These are phyloP conservation scores for Daedalea quercina DNA, from an alignment of 768 basidiomycete genomes.

Conservation along the genomic window DNA sequence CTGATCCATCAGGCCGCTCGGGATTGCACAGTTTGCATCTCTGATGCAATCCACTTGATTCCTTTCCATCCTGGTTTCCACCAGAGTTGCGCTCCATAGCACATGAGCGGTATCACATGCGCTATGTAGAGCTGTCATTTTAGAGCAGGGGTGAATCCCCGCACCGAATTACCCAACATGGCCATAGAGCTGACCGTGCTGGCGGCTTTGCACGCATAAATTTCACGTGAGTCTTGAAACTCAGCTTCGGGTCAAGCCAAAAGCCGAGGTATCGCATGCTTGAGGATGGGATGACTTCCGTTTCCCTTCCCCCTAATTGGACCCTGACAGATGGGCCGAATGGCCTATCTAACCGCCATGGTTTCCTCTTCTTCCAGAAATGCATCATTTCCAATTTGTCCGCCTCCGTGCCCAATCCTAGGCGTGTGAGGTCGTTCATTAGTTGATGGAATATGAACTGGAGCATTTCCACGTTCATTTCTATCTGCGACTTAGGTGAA, in stretches of 20 bases:
- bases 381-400: slow-evolving; percentile 14
- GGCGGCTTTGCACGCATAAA: slow-evolving; percentile 9
- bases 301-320: neutral
- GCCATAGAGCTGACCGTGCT: slow-evolving; percentile 5
- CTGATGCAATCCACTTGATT: neutral
- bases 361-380: neutral
- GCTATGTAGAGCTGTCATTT: slow-evolving; percentile 13
- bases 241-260: slow-evolving; percentile 8
- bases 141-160: slow-evolving; percentile 10
- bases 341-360: neutral
- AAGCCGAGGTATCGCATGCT: slow-evolving; percentile 13
- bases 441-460: neutral
- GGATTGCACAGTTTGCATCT: slow-evolving; percentile 10
- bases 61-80: slow-evolving; percentile 10
- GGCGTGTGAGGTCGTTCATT: neutral
- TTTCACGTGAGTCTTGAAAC: slow-evolving; percentile 6
- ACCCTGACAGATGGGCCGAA: neutral
- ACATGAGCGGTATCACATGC: slow-evolving; percentile 12
- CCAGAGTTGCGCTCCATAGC: slow-evolving; percentile 16
- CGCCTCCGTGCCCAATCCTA: slow-evolving; percentile 7
- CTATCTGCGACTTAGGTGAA: neutral
- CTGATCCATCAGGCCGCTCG: slow-evolving; percentile 15
- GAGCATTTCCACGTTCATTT: neutral
- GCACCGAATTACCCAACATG: slow-evolving; percentile 14
- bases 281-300: neutral